Base-by-base conservation (phyloP, 1,139 yeast species). In the Nakaseomyces delphensis region DNA sequence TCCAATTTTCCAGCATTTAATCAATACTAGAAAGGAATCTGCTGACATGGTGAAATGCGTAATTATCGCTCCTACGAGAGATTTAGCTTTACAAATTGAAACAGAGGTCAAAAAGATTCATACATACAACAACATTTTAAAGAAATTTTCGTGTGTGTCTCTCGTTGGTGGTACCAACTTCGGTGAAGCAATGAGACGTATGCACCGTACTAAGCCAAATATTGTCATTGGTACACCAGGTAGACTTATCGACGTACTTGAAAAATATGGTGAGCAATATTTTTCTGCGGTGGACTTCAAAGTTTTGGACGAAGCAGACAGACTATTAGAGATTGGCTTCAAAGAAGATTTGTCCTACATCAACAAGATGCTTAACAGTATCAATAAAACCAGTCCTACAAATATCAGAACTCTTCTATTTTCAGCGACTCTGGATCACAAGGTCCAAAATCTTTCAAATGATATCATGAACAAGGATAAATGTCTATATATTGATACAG, bases 171-270 rank as follows among this genome's bases (percentile, higher is more conserved):
- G 80, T 30, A 65, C 72, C 19, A 62, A 68, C 39, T 66, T 67
- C 50, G 54, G 51, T 36, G 49, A 48, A 10, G 73, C 72, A 48
- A 55, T 71, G 39, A 54, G 50, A 23, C 60, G 61, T 16, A 55
- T 68, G 55, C 41, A 46, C 25, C 51, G 51, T 19, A 42, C 35
- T n/a, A 58, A 59, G 44, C 73, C 73, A 13, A 71, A 72, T 31
- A 77, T 89, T 51, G 74, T 86, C 36, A 83, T 87, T 47, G 95
- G 87, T 13, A 87, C 97, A 3, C 97, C 97, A 1, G 96, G 96
- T 50, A 75, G 96, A 66, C 70, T 87, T 46, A 62, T 71, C 44
- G 95, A 82, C 53, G 66, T 74, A 46, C 63, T 86, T 44, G 65
- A 67, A 28, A 68, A 67, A 36, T 70, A 70, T 43, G 73, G 77